Evolutionary conservation across 805 yeast species (phyloP).

Genomic region (Myxozyma udenii): DNA sequence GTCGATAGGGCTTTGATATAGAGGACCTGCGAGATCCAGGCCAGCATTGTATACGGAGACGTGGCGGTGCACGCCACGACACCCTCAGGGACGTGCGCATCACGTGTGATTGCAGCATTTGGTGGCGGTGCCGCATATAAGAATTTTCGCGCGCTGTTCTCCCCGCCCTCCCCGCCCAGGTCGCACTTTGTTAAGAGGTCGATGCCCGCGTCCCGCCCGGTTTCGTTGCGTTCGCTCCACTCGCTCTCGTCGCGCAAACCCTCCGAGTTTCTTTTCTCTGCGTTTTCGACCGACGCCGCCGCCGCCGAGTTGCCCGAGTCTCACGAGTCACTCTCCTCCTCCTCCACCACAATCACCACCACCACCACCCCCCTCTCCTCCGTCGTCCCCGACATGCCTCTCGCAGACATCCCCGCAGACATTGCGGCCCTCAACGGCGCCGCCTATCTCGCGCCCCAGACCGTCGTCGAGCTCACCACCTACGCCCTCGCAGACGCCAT

Average conservation of each 20-base stretch:
- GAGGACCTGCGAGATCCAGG: too few relatives aligned
- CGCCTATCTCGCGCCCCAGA: slow-evolving; percentile 21
- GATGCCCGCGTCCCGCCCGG: background rate
- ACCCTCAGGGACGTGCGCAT: too few relatives aligned
- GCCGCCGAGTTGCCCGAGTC: background rate
- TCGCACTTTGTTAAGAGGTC: too few relatives aligned
- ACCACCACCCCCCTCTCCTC: background rate
- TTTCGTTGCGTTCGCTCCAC: background rate
- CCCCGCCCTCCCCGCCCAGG: background rate
- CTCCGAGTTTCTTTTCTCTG: background rate
- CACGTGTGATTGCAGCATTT: too few relatives aligned
- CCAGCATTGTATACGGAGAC: too few relatives aligned
- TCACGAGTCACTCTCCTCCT: background rate
- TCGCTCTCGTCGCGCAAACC: background rate
- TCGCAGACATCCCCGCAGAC: slow-evolving; percentile 11
- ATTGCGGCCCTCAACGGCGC: slow-evolving; percentile 24
- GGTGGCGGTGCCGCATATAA: too few relatives aligned
- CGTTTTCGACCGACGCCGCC: background rate
- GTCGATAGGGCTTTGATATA: too few relatives aligned
- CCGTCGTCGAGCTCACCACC: slow-evolving; percentile 26
- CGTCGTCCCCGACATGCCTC: background rate
- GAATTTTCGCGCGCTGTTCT: too few relatives aligned
- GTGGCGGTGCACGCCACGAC: too few relatives aligned
- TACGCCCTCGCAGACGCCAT: slow-evolving; percentile 39
- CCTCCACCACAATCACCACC: background rate